Conservation (phyloP, 2,329 filamentous ascomycete species). For the Eutypa lata region DNA sequence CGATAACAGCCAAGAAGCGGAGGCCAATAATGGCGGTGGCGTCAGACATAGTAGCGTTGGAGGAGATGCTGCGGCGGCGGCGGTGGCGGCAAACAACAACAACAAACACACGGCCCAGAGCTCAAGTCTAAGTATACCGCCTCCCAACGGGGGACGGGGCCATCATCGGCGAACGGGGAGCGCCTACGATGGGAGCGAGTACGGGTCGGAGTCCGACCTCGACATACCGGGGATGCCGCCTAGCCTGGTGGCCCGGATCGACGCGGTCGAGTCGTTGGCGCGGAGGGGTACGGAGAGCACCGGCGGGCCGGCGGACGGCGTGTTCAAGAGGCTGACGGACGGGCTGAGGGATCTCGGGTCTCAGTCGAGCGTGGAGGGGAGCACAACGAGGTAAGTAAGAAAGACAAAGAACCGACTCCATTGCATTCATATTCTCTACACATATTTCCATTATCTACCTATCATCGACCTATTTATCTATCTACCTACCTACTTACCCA, state of each 20-base stretch:
- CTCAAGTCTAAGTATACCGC: conserved; percentile 43
- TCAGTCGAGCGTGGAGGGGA: conserved; percentile 69
- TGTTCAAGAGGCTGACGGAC: conserved; percentile 67
- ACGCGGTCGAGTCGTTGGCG: conserved; percentile 68
- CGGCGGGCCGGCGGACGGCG: conserved; percentile 61
- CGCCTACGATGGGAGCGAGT: conserved; percentile 71
- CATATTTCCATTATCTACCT: not conserved
- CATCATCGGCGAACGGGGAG: conserved; percentile 54
- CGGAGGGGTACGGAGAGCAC: conserved; percentile 64
- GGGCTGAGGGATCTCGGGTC: conserved; percentile 69
- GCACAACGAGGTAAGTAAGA: conserved; percentile 65
- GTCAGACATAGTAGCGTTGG: conserved; percentile 41
- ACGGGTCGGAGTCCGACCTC: conserved; percentile 69
- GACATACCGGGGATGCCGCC: conserved; percentile 66
- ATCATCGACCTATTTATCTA: too few species aligned
- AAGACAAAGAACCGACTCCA: too few species aligned
- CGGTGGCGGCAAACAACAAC: conserved; percentile 20
- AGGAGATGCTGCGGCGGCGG: conserved; percentile 35
- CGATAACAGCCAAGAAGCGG: conserved; percentile 22
- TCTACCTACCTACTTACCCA: conserved; percentile 1
- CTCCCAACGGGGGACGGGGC: conserved; percentile 35
- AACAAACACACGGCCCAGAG: conserved; percentile 29
- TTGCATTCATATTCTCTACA: conserved; percentile 1
- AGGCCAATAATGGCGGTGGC: conserved; percentile 27
- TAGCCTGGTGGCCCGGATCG: conserved; percentile 66